Evolutionary conservation across 1,284 basidiomycete genomes (phyloP), one percentile per base, ranked within the genome.

Genomic region (Kwoniella shivajii): DNA sequence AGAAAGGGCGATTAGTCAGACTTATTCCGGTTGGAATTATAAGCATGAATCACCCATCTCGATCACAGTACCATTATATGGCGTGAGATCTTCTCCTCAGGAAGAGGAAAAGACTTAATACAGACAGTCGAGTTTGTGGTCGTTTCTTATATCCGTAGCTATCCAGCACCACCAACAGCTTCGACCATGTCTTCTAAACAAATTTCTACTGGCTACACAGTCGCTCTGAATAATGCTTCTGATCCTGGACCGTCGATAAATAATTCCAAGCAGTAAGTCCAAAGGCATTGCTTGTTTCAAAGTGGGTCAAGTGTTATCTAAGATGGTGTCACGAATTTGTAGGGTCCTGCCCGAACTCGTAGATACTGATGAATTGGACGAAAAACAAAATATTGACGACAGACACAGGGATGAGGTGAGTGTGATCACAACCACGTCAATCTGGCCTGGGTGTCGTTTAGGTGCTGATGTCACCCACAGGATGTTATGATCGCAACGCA

Each of bases 231-330:
- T 61, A 84, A 84, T 64, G 83, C 82, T 20, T 78, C 81, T 56
- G 82, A 84, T 47, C 83, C 83, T 3, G 73, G 78, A 0, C 79
- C 80, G 56, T 83, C 83, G 3, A 84, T 83, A 67, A 68, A 76
- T 45, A 74, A 78, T 51, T 57, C 56, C 29, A 61, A 61, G 33
- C 36, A 56, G 58, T 60, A 41, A 56, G 54, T 44, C 16, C 27
- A 27, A 4, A n/a, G n/a, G n/a, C 27, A 24, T 34, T 4, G 6
- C 37, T 1, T 46, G 30, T 38, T 26, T 18, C 11, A n/a, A n/a
- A n/a, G n/a, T n/a, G n/a, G n/a, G n/a, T 47, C 24, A 14, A 18
- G 24, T 9, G 33, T 5, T 26, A 22, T 24, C 24, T 22, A 26
- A 31, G 42, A 39, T 22, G 38, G 43, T 38, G 10, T 37, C 36